Percentiles rank a stretch among this genome's conserved stretches.
These are phyloP conservation scores for Brassica napus DNA, from an alignment of 345 rosid species.

Conservation along the genomic window Da-Ae NC_063449.1:47181501-47182000, in stretches of 20 bases:
- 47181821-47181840: slow-evolving; percentile 5
- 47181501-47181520: not conserved
- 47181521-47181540: not conserved
- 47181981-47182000: no score
- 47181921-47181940: not conserved
- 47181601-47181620: not conserved
- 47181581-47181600: not conserved
- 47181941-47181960: no score
- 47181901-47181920: not conserved
- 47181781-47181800: not conserved
- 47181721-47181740: slow-evolving; percentile 15
- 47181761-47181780: slow-evolving; percentile 22
- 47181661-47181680: not conserved
- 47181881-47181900: not conserved
- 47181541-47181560: not conserved
- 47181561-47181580: not conserved
- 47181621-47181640: not conserved
- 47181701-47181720: not conserved
- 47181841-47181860: slow-evolving; percentile 11
- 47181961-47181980: no score
- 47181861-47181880: slow-evolving; percentile 7
- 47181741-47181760: slow-evolving; percentile 22
- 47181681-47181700: not conserved
- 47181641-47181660: not conserved
- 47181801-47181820: not conserved